Percentiles rank a stretch among this genome's conserved stretches.
Evolutionary conservation across 1,284 basidiomycete species (phyloP).

Genomic region (Sporisorium scitamineum): DNA sequence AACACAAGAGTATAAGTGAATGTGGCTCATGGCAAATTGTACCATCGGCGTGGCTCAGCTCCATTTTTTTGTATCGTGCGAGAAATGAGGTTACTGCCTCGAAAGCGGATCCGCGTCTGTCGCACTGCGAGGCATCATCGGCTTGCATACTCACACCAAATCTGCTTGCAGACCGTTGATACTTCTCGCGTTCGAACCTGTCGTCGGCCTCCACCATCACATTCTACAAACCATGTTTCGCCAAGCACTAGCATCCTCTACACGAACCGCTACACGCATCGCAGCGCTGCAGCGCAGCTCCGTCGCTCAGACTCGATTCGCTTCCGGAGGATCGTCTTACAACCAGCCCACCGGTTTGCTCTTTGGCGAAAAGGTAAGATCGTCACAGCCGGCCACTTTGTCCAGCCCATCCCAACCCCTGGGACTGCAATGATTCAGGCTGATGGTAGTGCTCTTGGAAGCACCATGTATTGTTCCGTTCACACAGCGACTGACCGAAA

Average conservation of each 20-base stretch:
- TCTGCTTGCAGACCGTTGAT: not conserved
- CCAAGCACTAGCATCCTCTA: slow-evolving; percentile 36
- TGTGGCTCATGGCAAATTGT: not conserved
- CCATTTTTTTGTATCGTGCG: slow-evolving; percentile 8
- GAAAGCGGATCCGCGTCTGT: slow-evolving; percentile 30
- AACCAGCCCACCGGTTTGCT: slow-evolving; percentile 67
- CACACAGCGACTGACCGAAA: not conserved
- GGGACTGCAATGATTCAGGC: not conserved
- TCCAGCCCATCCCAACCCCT: not conserved
- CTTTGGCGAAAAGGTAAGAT: slow-evolving; percentile 66
- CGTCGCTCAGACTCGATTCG: slow-evolving; percentile 37
- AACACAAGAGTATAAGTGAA: no score
- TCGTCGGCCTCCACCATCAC: slow-evolving; percentile 4
- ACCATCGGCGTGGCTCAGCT: slow-evolving; percentile 3
- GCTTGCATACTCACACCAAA: slow-evolving; percentile 13
- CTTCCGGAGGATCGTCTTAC: slow-evolving; percentile 55
- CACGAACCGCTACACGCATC: slow-evolving; percentile 25
- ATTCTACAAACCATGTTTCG: slow-evolving; percentile 35
- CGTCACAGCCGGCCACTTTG: not conserved
- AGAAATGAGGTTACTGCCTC: not conserved
- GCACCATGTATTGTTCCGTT: not conserved
- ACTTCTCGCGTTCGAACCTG: not conserved
- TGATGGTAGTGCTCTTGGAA: not conserved
- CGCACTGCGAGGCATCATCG: slow-evolving; percentile 20
- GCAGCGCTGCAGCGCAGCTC: slow-evolving; percentile 33